A percentile compares a stretch with the other conserved stretches of the same genome.
phyloP scores from a whole-genome alignment of 768 basidiomycete genomes.

The Boletus sp. region DNA sequence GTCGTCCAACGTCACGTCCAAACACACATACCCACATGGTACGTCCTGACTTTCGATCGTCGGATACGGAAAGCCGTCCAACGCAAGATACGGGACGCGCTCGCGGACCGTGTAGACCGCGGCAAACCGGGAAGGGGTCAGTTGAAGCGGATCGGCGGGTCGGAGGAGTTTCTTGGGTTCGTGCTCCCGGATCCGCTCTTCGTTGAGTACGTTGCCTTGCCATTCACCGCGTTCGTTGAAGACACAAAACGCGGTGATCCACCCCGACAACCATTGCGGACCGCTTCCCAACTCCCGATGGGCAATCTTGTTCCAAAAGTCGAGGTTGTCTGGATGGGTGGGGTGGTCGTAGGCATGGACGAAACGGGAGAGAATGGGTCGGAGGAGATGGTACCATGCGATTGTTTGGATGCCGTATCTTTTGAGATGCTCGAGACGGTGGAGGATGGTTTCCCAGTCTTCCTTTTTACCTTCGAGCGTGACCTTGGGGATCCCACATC shows the following conservation, averaged over 20 bases:
- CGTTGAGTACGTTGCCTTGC: slow-evolving; percentile 29
- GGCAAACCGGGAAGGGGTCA: slow-evolving; percentile 26
- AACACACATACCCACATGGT: slow-evolving; percentile 27
- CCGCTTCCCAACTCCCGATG: slow-evolving; percentile 29
- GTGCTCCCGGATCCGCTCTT: slow-evolving; percentile 27
- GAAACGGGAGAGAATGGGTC: slow-evolving; percentile 38
- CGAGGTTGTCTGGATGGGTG: slow-evolving; percentile 26
- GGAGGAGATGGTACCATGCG: slow-evolving; percentile 40
- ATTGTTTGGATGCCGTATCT: slow-evolving; percentile 35
- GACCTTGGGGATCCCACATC: slow-evolving; percentile 43
- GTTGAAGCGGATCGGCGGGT: slow-evolving; percentile 24
- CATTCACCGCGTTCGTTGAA: slow-evolving; percentile 32
- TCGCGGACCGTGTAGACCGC: slow-evolving; percentile 24
- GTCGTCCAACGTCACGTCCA: slow-evolving; percentile 30
- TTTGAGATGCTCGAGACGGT: slow-evolving; percentile 37
- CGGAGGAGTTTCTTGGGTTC: slow-evolving; percentile 33
- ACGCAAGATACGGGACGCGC: slow-evolving; percentile 16
- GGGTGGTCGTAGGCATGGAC: slow-evolving; percentile 36
- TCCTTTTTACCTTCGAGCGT: slow-evolving; percentile 40
- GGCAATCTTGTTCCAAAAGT: slow-evolving; percentile 39
- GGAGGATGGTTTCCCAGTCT: slow-evolving; percentile 39
- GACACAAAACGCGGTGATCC: slow-evolving; percentile 39
- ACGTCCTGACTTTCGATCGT: slow-evolving; percentile 27
- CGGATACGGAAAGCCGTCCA: slow-evolving; percentile 31
- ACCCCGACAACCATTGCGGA: slow-evolving; percentile 34